phyloP scores from a whole-genome alignment of 441 rosid genomes.

The Mallotus japonicus region DNA sequence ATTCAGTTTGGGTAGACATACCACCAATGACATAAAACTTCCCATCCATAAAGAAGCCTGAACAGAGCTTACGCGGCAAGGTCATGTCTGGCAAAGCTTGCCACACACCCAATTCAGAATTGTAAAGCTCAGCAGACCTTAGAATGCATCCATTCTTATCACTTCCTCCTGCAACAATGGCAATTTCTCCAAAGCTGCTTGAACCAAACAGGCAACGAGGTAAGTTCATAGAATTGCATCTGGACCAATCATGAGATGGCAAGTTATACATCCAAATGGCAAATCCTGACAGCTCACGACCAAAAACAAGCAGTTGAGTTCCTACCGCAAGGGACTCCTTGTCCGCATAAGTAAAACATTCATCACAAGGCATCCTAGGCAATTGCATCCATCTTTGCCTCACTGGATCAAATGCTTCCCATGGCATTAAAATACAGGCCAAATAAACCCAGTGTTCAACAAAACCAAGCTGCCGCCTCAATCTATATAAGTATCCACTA shows the following conservation, averaged over 20 bases:
- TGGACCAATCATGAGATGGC: constrained; percentile 34
- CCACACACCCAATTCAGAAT: constrained; percentile 44
- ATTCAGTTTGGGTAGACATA: constrained; percentile 28
- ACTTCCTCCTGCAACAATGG: constrained; percentile 53
- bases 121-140: constrained; percentile 46
- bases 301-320: constrained; percentile 53
- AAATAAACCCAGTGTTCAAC: constrained; percentile 58
- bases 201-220: constrained; percentile 58
- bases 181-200: constrained; percentile 44
- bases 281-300: constrained; percentile 41
- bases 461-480: constrained; percentile 38
- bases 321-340: constrained; percentile 65
- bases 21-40: constrained; percentile 59
- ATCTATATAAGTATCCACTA: constrained; percentile 44
- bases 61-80: constrained; percentile 45
- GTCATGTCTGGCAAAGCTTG: constrained; percentile 45
- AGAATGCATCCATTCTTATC: constrained; percentile 38
- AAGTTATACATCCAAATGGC: constrained; percentile 36
- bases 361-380: constrained; percentile 48
- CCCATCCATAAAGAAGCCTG: constrained; percentile 59
- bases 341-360: constrained; percentile 47
- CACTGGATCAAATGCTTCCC: constrained; percentile 59
- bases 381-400: constrained; percentile 46
- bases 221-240: constrained; percentile 37
- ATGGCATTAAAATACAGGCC: constrained; percentile 42